Evolutionary conservation across 495 filamentous ascomycete species (phyloP), one percentile per base, ranked within the genome.

Genomic region (Staphylotrichum tortipilum): DNA sequence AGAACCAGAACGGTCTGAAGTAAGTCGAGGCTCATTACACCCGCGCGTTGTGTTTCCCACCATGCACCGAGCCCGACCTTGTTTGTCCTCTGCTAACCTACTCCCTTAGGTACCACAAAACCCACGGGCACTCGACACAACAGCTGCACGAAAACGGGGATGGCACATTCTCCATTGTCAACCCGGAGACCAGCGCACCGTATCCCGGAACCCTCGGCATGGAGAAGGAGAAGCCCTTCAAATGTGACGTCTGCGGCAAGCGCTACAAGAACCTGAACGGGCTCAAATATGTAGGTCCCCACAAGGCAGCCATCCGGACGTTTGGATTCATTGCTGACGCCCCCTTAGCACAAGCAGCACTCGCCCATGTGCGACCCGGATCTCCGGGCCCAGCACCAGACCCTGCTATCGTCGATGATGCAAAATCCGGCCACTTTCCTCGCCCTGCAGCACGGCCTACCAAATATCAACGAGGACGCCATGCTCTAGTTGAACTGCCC

Each of bases 221-320:
- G 94, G 92, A 99, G 70, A 99, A 97, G 66, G 89, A 96, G 71
- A 99, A 99, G 68, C 92, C 92, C 6, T 96, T 97, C 68, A 86
- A 88, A 61, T 99, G 92, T 67, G 88, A 96, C 42, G 80, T 87
- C 14, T 99, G 92, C 61, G 90, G 92, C 55, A 99, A 99, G 72
- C 83, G 92, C 21, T 99, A 99, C 73, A 99, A 99, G 81, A 99
- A 99, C 62, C 68, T 99, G 42, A 99, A 99, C 63, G 88, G 88
- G 12, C 78, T 94, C 12, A 94, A 94, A 80, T 94, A 94, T 59
- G 76, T 79, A 72, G 61, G 76, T 64, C 19, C 15, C 19, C 37
- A 9, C 35, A n/a, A n/a, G 2, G 9, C 21, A 10, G 1, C 2
- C 14, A 8, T 26, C 28, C n/a, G 3, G 22, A 23, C 14, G 10